Conservation (phyloP, 306 rosid species). For the Cucurbita ficifolia region DNA sequence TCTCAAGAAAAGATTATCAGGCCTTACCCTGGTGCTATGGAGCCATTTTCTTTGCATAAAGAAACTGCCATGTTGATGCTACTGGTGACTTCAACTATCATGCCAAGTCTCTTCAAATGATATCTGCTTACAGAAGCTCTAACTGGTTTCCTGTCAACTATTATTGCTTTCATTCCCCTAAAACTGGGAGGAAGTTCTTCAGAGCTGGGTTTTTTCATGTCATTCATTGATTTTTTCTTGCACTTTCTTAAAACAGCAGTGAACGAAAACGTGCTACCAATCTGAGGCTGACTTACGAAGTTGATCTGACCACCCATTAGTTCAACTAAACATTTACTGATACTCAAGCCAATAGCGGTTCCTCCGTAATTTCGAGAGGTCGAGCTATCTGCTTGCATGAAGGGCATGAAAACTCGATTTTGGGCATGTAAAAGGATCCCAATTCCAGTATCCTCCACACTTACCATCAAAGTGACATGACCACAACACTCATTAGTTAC, state of each 20-base stretch:
- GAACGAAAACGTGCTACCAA: conserved; percentile 92
- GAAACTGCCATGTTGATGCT: conserved; percentile 43
- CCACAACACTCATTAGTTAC: conserved; percentile 34
- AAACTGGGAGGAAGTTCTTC: conserved; percentile 76
- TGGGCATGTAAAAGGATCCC: conserved; percentile 90
- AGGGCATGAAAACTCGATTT: conserved; percentile 75
- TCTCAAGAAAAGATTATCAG: background rate
- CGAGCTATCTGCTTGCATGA: conserved; percentile 98
- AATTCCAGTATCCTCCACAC: conserved; percentile 91
- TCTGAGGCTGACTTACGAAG: conserved; percentile 57
- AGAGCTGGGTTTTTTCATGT: conserved; percentile 42
- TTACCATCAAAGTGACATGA: conserved; percentile 58
- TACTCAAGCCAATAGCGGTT: conserved; percentile 96
- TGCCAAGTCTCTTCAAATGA: conserved; percentile 91
- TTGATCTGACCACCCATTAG: conserved; percentile 85
- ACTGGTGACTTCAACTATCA: conserved; percentile 45
- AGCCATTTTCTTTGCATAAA: conserved; percentile 48
- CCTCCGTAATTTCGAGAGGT: conserved; percentile 94
- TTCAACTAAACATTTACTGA: conserved; percentile 89
- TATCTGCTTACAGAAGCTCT: conserved; percentile 89
- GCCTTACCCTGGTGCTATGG: conserved; percentile 43
- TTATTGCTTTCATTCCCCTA: conserved; percentile 66
- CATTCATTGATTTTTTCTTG: conserved; percentile 33
- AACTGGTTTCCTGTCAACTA: conserved; percentile 81
- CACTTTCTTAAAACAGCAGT: conserved; percentile 50